Conservation (phyloP, 257 asterid genomes). For the Penstemon eatonii region DNA sequence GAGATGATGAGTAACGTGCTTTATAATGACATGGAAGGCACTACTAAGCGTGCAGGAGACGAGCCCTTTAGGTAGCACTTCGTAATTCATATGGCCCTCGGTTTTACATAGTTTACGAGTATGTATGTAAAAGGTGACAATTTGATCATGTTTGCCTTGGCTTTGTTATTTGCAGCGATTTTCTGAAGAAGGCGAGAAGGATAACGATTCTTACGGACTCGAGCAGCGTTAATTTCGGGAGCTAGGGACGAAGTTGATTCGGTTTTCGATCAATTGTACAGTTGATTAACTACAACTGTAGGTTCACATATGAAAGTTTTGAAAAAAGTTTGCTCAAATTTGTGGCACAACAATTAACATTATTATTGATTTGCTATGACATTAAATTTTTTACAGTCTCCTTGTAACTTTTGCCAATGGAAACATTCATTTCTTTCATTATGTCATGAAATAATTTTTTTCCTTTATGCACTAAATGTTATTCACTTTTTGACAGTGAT, state of each 20-base stretch:
- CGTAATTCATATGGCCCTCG: neutral
- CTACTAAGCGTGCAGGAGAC: conserved; percentile 58
- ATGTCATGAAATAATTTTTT: neutral
- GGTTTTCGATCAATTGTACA: neutral
- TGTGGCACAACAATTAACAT: neutral
- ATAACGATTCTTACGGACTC: conserved; percentile 60
- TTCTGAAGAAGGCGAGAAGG: conserved; percentile 57
- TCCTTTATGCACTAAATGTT: neutral
- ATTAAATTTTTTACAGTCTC: neutral
- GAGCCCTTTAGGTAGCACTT: conserved; percentile 58
- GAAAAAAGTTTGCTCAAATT: neutral
- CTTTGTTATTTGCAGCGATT: conserved; percentile 47
- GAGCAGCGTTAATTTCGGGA: conserved; percentile 50
- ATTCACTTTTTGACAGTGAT: neutral
- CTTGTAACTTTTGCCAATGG: neutral
- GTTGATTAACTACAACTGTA: conserved; percentile 1
- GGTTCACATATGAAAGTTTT: neutral
- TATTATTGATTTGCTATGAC: neutral
- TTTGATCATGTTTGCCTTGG: neutral
- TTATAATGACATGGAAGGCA: conserved; percentile 44
- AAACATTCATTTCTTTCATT: neutral
- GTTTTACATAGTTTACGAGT: no score
- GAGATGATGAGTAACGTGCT: conserved; percentile 56
- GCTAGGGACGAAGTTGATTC: conserved; percentile 30
- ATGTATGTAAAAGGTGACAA: neutral